Percentiles rank a stretch among this genome's conserved stretches.
phyloP scores from a whole-genome alignment of 1,139 yeast genomes.

The Blastobotrys elegans region DNA sequence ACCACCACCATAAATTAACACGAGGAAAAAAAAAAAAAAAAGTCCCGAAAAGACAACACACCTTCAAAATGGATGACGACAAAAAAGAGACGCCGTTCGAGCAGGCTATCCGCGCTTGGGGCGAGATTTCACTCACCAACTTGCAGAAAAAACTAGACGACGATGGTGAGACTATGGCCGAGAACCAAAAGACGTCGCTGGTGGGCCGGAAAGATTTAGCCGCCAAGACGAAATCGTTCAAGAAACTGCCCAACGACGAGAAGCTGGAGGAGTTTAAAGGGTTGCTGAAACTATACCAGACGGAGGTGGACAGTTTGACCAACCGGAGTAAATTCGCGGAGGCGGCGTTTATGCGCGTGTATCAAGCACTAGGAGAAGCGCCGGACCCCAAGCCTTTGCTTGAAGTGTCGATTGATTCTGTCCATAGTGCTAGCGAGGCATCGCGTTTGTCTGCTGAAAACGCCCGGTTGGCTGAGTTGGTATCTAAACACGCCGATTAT shows the following conservation, averaged over 20 bases:
- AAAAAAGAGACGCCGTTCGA: slow-evolving; percentile 37
- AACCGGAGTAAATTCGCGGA: slow-evolving; percentile 74
- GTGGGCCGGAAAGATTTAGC: slow-evolving; percentile 73
- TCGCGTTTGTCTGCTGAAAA: slow-evolving; percentile 52
- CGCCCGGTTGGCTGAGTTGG: slow-evolving; percentile 50
- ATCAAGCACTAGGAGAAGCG: slow-evolving; percentile 75
- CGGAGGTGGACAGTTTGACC: slow-evolving; percentile 80
- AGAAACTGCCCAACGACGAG: slow-evolving; percentile 59
- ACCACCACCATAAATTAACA: neutral
- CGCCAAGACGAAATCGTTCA: slow-evolving; percentile 73
- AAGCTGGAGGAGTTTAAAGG: slow-evolving; percentile 63
- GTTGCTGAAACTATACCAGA: slow-evolving; percentile 75
- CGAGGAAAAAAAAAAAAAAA: neutral
- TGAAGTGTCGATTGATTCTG: slow-evolving; percentile 65
- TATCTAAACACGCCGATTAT: slow-evolving; percentile 69
- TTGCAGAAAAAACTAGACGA: slow-evolving; percentile 70
- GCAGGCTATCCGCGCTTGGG: slow-evolving; percentile 73
- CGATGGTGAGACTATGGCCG: slow-evolving; percentile 68
- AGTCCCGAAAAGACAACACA: neutral
- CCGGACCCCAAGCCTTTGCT: slow-evolving; percentile 89
- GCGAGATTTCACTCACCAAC: slow-evolving; percentile 61
- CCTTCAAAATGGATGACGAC: neutral
- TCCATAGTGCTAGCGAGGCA: slow-evolving; percentile 53
- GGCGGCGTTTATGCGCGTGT: slow-evolving; percentile 63
- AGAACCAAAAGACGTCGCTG: slow-evolving; percentile 61